A percentile compares a stretch with the other conserved stretches of the same genome.
Conservation (phyloP, 2,329 filamentous ascomycete species). For the Teratosphaeria zuluensis region DNA sequence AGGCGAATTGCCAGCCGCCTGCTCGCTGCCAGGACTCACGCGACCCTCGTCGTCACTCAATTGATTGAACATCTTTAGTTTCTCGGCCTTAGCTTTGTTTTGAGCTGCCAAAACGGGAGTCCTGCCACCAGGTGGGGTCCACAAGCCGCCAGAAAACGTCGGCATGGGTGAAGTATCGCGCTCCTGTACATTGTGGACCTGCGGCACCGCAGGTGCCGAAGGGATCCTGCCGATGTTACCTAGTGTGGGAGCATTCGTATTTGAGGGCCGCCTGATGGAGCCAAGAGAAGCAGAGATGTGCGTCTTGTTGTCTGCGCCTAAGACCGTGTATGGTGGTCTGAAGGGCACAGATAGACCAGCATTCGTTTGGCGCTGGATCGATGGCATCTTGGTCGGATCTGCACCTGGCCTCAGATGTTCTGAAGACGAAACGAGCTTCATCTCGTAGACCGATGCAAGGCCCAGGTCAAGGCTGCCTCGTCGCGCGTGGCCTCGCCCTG, state of each 20-base stretch:
- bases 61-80: neutral
- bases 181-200: neutral
- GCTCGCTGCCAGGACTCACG: neutral
- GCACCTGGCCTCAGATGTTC: conserved; percentile 56
- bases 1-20: conserved; percentile 25
- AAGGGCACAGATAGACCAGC: neutral
- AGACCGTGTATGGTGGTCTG: neutral
- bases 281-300: conserved; percentile 2
- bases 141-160: conserved; percentile 23
- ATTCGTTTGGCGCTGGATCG: conserved; percentile 6
- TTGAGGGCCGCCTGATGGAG: neutral
- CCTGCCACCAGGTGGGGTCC: conserved; percentile 25
- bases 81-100: conserved; percentile 12
- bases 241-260: neutral
- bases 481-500: conserved; percentile 1
- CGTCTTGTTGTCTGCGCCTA: neutral
- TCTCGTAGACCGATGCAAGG: conserved; percentile 56
- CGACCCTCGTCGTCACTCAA: neutral
- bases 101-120: conserved; percentile 13
- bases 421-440: conserved; percentile 63
- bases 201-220: neutral
- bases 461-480: conserved; percentile 30
- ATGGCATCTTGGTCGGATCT: conserved; percentile 28
- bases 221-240: neutral
- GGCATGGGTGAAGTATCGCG: neutral